Evolutionary conservation across 139 green algal genomes (phyloP).

Genomic region (Chlorella sp.): DNA sequence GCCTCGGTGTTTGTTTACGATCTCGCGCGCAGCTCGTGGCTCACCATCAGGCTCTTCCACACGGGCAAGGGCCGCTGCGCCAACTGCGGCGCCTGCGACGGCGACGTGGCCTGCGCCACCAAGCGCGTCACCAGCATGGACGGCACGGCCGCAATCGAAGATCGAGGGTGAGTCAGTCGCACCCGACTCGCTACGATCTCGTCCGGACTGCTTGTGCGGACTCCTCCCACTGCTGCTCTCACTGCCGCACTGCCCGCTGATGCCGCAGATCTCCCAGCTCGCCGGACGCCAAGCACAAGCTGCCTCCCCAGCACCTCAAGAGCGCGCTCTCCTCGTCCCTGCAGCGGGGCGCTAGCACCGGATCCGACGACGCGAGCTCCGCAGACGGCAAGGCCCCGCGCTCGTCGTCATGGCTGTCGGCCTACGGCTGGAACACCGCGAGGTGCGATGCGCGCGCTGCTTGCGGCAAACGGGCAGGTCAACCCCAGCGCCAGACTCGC

Average conservation of each 20-base stretch:
- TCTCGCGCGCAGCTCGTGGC: neutral
- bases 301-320: too few species aligned
- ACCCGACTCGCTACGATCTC: neutral
- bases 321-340: neutral
- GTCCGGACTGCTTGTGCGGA: neutral
- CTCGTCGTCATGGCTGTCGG: too few species aligned
- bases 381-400: neutral
- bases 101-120: too few species aligned
- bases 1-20: neutral
- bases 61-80: neutral
- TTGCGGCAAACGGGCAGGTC: neutral
- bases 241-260: too few species aligned
- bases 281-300: too few species aligned
- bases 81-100: neutral
- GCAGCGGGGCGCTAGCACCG: neutral
- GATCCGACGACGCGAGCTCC: neutral
- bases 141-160: neutral
- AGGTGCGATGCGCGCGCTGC: neutral
- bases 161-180: neutral
- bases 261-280: too few species aligned
- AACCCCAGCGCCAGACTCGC: neutral
- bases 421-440: neutral
- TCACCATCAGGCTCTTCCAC: neutral
- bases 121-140: neutral
- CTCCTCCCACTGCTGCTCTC: too few species aligned